These are phyloP conservation scores for Oenanthe javanica DNA, from an alignment of 140 eudicot genomes.

Conservation along the genomic window DNA sequence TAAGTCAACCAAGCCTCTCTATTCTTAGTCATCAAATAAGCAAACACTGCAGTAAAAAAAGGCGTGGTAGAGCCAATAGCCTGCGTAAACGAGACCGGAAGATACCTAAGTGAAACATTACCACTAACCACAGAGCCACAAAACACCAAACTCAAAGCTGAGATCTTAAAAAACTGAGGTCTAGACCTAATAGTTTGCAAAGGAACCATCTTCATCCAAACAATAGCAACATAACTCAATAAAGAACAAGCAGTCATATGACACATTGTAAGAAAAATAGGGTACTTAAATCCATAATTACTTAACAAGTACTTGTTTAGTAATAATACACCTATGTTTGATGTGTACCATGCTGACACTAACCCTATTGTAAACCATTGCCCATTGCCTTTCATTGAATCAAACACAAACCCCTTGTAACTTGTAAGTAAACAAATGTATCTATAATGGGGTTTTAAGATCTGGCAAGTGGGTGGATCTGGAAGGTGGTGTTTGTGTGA, in stretches of 20 bases:
- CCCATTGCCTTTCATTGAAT: constrained; percentile 15
- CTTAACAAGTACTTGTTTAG: constrained; percentile 12
- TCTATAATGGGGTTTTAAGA: not conserved
- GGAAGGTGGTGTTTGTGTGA: not conserved
- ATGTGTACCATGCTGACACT: constrained; percentile 16
- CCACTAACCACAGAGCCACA: constrained; percentile 14
- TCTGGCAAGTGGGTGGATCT: constrained; percentile 1
- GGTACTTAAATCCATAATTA: constrained; percentile 12
- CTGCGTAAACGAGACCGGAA: constrained; percentile 14
- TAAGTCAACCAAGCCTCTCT: constrained; percentile 16
- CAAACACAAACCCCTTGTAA: not conserved
- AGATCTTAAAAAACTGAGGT: constrained; percentile 13
- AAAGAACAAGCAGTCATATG: constrained; percentile 16
- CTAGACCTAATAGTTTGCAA: constrained; percentile 12
- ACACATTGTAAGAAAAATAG: constrained; percentile 12
- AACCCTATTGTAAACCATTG: constrained; percentile 14
- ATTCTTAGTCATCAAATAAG: constrained; percentile 3
- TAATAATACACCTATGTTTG: constrained; percentile 10
- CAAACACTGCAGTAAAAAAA: constrained; percentile 38
- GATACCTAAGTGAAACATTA: constrained; percentile 14
- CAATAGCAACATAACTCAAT: constrained; percentile 9
- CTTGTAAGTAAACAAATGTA: not conserved
- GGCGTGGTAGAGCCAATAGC: constrained; percentile 27
- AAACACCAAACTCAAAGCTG: constrained; percentile 32
- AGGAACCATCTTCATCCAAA: constrained; percentile 16